Conservation (phyloP, 345 rosid genomes). For the Moringa oleifera region DNA sequence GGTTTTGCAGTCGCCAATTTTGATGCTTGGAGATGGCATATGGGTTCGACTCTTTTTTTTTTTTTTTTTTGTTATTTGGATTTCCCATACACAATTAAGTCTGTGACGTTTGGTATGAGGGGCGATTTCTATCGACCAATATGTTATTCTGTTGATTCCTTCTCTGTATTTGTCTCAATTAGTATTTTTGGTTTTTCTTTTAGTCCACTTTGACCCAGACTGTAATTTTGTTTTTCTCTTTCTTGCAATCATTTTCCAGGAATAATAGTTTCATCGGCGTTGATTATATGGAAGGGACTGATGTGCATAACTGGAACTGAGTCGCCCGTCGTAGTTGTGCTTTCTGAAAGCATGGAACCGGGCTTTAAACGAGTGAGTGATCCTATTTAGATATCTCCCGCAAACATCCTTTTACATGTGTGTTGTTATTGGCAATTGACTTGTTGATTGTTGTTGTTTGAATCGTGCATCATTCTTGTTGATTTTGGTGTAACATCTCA, state of each 20-base stretch:
- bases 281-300: slow-evolving; percentile 77
- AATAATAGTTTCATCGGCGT: slow-evolving; percentile 52
- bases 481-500: too few species aligned
- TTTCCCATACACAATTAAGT: slow-evolving; percentile 6
- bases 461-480: too few species aligned
- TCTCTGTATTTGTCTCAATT: neutral
- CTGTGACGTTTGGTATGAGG: neutral
- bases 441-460: too few species aligned
- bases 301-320: slow-evolving; percentile 65
- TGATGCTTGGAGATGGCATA: too few species aligned
- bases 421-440: too few species aligned
- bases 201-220: too few species aligned
- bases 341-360: slow-evolving; percentile 81
- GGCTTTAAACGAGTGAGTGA: slow-evolving; percentile 55
- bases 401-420: too few species aligned
- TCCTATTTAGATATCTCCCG: too few species aligned
- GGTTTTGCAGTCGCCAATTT: too few species aligned
- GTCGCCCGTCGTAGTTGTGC: slow-evolving; percentile 77
- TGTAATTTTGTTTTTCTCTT: neutral
- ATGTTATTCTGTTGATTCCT: neutral
- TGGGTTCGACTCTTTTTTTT: neutral
- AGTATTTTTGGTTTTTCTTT: too few species aligned
- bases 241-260: slow-evolving; percentile 25
- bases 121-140: neutral
- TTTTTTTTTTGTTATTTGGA: slow-evolving; percentile 1